These are phyloP conservation scores for Fonsecaea monophora DNA, from an alignment of 2,329 filamentous ascomycete genomes.

Conservation along the genomic window DNA sequence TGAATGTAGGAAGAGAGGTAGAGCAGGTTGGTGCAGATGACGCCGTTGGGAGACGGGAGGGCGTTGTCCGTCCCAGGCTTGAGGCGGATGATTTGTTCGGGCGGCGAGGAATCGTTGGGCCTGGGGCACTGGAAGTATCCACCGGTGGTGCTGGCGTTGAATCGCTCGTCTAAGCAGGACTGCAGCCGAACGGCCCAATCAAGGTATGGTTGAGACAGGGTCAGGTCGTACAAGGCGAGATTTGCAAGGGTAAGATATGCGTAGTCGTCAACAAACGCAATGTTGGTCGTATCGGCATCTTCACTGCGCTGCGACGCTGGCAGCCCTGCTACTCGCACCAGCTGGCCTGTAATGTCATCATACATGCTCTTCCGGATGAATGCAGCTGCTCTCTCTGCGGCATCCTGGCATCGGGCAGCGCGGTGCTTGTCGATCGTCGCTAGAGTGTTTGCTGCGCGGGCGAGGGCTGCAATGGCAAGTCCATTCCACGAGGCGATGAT, in stretches of 20 bases:
- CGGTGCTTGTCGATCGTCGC: slow-evolving; percentile 63
- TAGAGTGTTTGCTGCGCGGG: slow-evolving; percentile 75
- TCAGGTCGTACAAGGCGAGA: slow-evolving; percentile 82
- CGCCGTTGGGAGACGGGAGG: slow-evolving; percentile 86
- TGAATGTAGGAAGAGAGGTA: slow-evolving; percentile 74
- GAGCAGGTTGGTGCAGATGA: slow-evolving; percentile 86
- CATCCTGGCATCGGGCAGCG: slow-evolving; percentile 66
- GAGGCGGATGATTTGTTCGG: slow-evolving; percentile 66
- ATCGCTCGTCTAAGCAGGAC: slow-evolving; percentile 72
- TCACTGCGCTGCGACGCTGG: not conserved
- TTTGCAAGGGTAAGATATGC: slow-evolving; percentile 85
- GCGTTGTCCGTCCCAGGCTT: slow-evolving; percentile 96
- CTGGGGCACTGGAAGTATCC: slow-evolving; percentile 35
- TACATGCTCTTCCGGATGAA: slow-evolving; percentile 80
- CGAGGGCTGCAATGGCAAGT: slow-evolving; percentile 81
- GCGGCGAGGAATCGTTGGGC: slow-evolving; percentile 3
- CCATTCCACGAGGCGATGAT: slow-evolving; percentile 88
- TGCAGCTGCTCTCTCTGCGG: slow-evolving; percentile 70
- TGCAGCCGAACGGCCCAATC: slow-evolving; percentile 84
- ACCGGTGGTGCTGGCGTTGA: slow-evolving; percentile 67
- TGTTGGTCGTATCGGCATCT: slow-evolving; percentile 56
- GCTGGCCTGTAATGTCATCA: slow-evolving; percentile 64
- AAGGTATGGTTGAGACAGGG: slow-evolving; percentile 75
- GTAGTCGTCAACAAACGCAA: slow-evolving; percentile 92
- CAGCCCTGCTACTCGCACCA: slow-evolving; percentile 62